phyloP scores from a whole-genome alignment of 2,329 filamentous ascomycete genomes.

The Dactylellina cionopaga region DNA sequence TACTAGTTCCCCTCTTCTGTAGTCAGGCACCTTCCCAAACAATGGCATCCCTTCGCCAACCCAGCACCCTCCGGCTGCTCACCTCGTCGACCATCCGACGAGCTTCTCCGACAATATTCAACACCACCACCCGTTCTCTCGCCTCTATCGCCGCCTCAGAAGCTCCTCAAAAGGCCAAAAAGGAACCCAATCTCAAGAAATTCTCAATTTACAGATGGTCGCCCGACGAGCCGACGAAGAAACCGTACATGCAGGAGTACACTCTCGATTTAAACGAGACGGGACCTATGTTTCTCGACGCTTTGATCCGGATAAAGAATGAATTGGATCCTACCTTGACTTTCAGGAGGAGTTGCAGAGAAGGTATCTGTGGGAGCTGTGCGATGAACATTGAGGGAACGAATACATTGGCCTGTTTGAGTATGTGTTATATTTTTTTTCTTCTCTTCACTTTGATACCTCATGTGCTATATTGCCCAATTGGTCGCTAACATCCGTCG shows the following conservation, averaged over 20 bases:
- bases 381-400: constrained; percentile 99
- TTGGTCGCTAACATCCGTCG: background rate
- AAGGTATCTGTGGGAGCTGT: constrained; percentile 98
- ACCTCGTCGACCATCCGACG: constrained; percentile 54
- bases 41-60: constrained; percentile 52
- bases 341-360: constrained; percentile 93
- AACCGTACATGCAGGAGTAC: constrained; percentile 96
- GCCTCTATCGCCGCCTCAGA: constrained; percentile 68
- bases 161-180: constrained; percentile 67
- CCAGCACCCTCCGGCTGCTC: constrained; percentile 51
- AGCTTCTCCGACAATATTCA: constrained; percentile 38
- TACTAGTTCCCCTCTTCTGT: background rate
- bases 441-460: too few species aligned
- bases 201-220: constrained; percentile 99
- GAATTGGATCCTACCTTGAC: constrained; percentile 96
- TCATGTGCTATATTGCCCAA: constrained; percentile 16
- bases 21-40: background rate
- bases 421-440: constrained; percentile 69
- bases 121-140: constrained; percentile 53
- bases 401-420: constrained; percentile 96
- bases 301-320: constrained; percentile 98
- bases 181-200: constrained; percentile 76
- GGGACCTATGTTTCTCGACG: constrained; percentile 97
- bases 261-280: constrained; percentile 98
- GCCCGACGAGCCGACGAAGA: constrained; percentile 87